Percentiles rank a stretch among this genome's conserved stretches.
Conservation (phyloP, 805 yeast genomes). For the Hanseniaspora meyeri region DNA sequence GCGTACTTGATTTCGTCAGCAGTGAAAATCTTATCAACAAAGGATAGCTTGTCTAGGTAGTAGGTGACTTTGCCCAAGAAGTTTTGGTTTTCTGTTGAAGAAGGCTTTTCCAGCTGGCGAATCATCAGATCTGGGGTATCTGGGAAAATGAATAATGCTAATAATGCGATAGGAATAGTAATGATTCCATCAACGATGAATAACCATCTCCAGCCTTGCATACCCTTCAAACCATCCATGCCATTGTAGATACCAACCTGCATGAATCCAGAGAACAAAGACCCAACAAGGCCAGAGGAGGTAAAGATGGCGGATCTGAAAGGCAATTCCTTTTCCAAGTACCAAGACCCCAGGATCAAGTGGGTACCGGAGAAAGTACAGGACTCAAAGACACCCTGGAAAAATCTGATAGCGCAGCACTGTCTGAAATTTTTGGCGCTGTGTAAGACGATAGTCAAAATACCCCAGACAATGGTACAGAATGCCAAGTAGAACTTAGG, state of each 20-base stretch:
- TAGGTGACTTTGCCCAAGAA: conserved; percentile 9
- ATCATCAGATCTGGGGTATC: conserved; percentile 41
- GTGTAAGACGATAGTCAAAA: conserved; percentile 40
- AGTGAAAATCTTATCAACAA: conserved; percentile 29
- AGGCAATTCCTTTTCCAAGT: conserved; percentile 36
- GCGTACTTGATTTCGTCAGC: conserved; percentile 34
- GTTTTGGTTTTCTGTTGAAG: background rate
- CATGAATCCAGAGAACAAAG: conserved; percentile 44
- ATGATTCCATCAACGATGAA: conserved; percentile 50
- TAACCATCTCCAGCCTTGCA: conserved; percentile 59
- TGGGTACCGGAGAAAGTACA: conserved; percentile 47
- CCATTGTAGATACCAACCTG: conserved; percentile 41
- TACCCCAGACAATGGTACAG: conserved; percentile 46
- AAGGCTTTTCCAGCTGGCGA: conserved; percentile 20
- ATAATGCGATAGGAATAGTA: conserved; percentile 45
- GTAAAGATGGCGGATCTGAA: conserved; percentile 45
- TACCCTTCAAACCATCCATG: conserved; percentile 36
- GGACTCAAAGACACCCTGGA: conserved; percentile 50
- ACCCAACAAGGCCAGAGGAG: conserved; percentile 42
- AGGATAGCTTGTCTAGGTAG: conserved; percentile 17
- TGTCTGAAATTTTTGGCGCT: conserved; percentile 37
- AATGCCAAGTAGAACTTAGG: conserved; percentile 48
- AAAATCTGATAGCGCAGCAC: conserved; percentile 45
- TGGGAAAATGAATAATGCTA: conserved; percentile 48
- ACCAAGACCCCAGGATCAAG: conserved; percentile 43